phyloP scores from a whole-genome alignment of 2,329 filamentous ascomycete genomes.

The Chaetothyriales sp. region DNA sequence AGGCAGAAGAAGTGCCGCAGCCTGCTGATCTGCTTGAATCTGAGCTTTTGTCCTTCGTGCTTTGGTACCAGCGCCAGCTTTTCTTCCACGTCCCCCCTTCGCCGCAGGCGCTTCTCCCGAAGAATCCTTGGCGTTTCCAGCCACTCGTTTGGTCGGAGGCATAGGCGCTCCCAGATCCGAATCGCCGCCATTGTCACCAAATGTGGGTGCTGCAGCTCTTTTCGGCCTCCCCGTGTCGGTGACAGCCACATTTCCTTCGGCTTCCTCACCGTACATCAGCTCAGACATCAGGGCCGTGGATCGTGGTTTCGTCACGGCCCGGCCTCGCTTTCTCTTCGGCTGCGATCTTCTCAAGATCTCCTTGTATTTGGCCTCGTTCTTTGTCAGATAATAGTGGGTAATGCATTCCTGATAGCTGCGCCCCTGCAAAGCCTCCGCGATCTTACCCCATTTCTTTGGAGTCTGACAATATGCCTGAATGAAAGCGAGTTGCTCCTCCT shows the following conservation, averaged over 20 bases:
- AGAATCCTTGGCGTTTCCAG: constrained; percentile 17
- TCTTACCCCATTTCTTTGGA: constrained; percentile 40
- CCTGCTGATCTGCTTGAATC: constrained; percentile 14
- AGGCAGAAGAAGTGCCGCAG: constrained; percentile 3
- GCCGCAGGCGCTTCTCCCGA: constrained; percentile 19
- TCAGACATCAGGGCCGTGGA: constrained; percentile 37
- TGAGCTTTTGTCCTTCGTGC: constrained; percentile 17
- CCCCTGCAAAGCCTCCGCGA: constrained; percentile 33
- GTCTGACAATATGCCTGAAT: constrained; percentile 34
- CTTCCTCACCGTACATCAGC: constrained; percentile 33
- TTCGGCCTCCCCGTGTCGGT: constrained; percentile 38
- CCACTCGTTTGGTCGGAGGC: constrained; percentile 19
- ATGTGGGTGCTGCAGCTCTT: constrained; percentile 37
- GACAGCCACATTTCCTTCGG: constrained; percentile 27
- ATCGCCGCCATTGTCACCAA: constrained; percentile 25
- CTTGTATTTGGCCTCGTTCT: constrained; percentile 37
- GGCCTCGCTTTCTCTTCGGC: constrained; percentile 27
- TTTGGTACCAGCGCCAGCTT: constrained; percentile 15
- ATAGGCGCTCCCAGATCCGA: constrained; percentile 23
- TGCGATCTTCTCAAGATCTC: constrained; percentile 35
- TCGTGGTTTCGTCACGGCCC: constrained; percentile 27
- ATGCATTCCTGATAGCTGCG: constrained; percentile 37
- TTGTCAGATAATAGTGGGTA: constrained; percentile 38
- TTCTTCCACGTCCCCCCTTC: constrained; percentile 14
- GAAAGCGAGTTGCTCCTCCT: constrained; percentile 34